phyloP scores from a whole-genome alignment of 306 rosid species.

The Cucurbita moschata region DNA sequence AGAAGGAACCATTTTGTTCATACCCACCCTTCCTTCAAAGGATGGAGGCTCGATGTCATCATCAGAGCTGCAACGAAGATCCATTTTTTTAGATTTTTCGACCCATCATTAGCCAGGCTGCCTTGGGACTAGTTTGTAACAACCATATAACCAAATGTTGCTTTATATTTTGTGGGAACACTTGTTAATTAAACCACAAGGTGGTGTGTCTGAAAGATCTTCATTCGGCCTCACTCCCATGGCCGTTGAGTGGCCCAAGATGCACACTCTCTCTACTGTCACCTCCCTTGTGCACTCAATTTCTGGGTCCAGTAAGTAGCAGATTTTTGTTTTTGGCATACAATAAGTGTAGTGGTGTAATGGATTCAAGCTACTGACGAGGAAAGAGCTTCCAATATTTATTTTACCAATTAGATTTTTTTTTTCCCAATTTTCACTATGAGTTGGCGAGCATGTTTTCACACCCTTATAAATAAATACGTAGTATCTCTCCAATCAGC shows the following conservation, averaged over 20 bases:
- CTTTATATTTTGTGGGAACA: neutral
- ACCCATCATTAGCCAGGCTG: neutral
- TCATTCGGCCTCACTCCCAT: neutral
- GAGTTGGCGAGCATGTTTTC: no score
- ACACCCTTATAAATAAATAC: no score
- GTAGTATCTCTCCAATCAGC: no score
- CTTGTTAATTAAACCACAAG: neutral
- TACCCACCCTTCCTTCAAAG: neutral
- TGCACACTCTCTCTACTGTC: neutral
- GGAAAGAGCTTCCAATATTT: neutral
- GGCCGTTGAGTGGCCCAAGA: neutral
- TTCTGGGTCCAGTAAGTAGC: constrained; percentile 3
- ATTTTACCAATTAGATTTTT: neutral
- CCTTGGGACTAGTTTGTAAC: neutral
- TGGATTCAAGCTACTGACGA: neutral
- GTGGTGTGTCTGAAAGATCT: constrained; percentile 3
- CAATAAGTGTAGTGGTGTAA: no score
- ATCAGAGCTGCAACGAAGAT: constrained; percentile 1
- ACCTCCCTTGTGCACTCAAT: neutral
- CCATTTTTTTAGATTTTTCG: neutral
- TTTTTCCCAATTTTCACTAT: no score
- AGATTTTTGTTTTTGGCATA: neutral
- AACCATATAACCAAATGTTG: neutral
- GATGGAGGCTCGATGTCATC: neutral
- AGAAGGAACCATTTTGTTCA: neutral